Evolutionary conservation across 2,329 filamentous ascomycete genomes (phyloP), one percentile per base, ranked within the genome.

Genomic region (Biscogniauxia marginata): DNA sequence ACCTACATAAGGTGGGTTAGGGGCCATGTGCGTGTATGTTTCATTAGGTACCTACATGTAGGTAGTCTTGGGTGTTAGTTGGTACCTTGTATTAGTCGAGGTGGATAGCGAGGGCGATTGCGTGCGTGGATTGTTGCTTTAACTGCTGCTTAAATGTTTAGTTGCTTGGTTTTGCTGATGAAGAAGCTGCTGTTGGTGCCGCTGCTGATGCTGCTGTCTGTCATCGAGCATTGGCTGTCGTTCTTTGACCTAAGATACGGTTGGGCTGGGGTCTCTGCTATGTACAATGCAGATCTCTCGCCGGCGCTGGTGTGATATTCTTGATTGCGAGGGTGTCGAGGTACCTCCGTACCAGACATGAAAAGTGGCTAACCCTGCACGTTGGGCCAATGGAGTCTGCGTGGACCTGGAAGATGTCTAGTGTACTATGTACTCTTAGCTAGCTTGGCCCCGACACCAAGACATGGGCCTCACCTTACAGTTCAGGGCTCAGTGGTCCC

Each of bases 381-480:
- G 58, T 61, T 61, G 55, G 55, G 63, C 56, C 9, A 51, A 59
- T 59, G 60, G 62, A 54, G 21, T 3, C 25, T 51, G 19, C 51
- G 60, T 60, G 62, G 62, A 55, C 46, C 58, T 21, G 53, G 57
- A 55, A 60, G 56, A 60, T 58, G 55, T 64, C 58, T 64, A 64
- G 62, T 61, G 61, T 46, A 22, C 16, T 8, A n/a, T n/a, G n/a
- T n/a, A n/a, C n/a, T n/a, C n/a, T n/a, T n/a, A n/a, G n/a, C 11
- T 46, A 39, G 44, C 44, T 63, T 64, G 60, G 62, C 62, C 62
- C 60, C 60, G 57, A 63, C 62, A 62, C 62, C 59, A 63, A 63
- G 30, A 50, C 60, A 62, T 62, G 60, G 58, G 50, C 56, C 63
- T 64, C 30, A 39, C 30, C 30, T 52, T 60, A 59, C 61, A 60